Evolutionary conservation across 352 stramenopile genomes (phyloP), one percentile per base, ranked within the genome.

Genomic region (Globisporangium polare): DNA sequence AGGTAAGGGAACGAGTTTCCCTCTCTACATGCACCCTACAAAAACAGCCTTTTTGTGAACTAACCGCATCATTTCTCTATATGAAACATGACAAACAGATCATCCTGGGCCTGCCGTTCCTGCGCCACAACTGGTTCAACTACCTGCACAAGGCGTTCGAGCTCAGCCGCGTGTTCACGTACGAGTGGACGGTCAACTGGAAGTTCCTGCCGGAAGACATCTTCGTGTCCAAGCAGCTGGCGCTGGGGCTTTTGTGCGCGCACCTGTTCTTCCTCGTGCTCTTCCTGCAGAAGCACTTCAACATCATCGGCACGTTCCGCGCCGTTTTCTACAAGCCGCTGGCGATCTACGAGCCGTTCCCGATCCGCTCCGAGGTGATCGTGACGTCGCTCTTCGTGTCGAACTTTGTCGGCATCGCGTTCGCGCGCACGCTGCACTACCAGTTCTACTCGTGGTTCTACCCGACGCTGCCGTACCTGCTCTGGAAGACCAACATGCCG

Each of bases 101-200:
- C 33, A 65, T 96, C 18, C 53, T 99, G 35, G 97, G 78, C 22
- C 81, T 92, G 57, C 97, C 97, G 26, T 99, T 99, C 80, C 74
- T 99, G 58, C 81, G 87, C 29, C 82, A 90, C 39, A 97, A 98
- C 80, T 97, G 96, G 68, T 74, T 92, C 63, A 95, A 78, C 63
- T 99, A 99, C 79, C 50, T 99, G 41, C 78, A 80, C 37, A 98
- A 98, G 64, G 94, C 97, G 12, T 99, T 99, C 72, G 97, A 99
- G 63, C 86, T 99, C 37, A 96, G 72, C 47, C 92, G 97, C 37
- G 95, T 99, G 29, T 99, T 99, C 71, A 97, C 94, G 62, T 98
- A 95, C 82, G 94, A 98, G 77, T 99, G 97, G 97, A 99, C 97
- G 15, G 97, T 99, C 31, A 99, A 99, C 85, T 99, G 93, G 83